phyloP scores from a whole-genome alignment of 176 grass and related monocot genomes.

The Eleusine coracana region DNA sequence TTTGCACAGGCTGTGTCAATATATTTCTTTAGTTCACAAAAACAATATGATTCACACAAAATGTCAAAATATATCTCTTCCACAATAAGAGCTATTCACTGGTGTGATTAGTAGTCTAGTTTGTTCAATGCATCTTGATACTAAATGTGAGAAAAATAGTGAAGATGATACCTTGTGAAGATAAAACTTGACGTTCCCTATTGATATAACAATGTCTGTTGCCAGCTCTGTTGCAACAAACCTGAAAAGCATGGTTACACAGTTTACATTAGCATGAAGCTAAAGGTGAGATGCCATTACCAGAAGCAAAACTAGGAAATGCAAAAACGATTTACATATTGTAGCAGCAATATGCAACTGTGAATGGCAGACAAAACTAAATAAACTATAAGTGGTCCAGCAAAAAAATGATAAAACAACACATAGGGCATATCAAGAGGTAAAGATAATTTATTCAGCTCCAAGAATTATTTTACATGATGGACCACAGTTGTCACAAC shows the following conservation, averaged over 20 bases:
- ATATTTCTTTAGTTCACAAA: neutral
- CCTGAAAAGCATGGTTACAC: slow-evolving; percentile 56
- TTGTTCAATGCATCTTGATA: slow-evolving; percentile 15
- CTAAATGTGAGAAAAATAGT: slow-evolving; percentile 19
- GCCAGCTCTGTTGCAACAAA: slow-evolving; percentile 93
- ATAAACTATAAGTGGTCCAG: slow-evolving; percentile 43
- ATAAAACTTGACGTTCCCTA: slow-evolving; percentile 90
- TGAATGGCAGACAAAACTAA: slow-evolving; percentile 40
- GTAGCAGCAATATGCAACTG: neutral
- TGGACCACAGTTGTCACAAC: slow-evolving; percentile 52
- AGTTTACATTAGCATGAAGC: slow-evolving; percentile 29
- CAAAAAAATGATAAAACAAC: slow-evolving; percentile 44
- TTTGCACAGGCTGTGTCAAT: neutral
- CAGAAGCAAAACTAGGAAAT: slow-evolving; percentile 37
- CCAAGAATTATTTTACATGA: slow-evolving; percentile 42
- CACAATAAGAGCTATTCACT: neutral
- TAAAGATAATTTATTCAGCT: slow-evolving; percentile 37
- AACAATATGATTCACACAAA: slow-evolving; percentile 7
- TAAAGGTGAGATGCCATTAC: slow-evolving; percentile 42
- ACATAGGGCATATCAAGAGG: slow-evolving; percentile 19
- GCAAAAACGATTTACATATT: slow-evolving; percentile 38
- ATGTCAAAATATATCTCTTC: slow-evolving; percentile 9
- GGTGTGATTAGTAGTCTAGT: neutral
- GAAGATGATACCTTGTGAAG: slow-evolving; percentile 85
- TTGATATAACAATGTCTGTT: slow-evolving; percentile 80